Evolutionary conservation across 2,329 filamentous ascomycete genomes (phyloP), one percentile per base, ranked within the genome.

Genomic region (Septoria petroselini): DNA sequence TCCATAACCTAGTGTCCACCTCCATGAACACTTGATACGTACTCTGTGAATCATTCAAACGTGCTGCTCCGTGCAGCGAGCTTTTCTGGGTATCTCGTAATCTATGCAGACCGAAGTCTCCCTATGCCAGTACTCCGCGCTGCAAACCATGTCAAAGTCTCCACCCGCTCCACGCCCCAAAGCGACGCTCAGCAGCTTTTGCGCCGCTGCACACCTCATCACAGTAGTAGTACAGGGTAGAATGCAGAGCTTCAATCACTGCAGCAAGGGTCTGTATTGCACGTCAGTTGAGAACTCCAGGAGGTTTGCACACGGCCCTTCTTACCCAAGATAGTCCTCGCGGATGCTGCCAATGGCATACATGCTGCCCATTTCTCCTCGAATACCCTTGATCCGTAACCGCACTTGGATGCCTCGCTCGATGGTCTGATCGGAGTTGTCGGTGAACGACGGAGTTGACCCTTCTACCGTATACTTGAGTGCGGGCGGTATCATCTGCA

Each of bases 321-420:
- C 43, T 42, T 47, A 69, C 65, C 67, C 67, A 14, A 70, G 60
- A 46, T 65, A 70, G 53, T 70, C 81, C 67, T 85, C 91, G 73
- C 95, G 95, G 74, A 98, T 96, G 61, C 89, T 97, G 53, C 91
- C 93, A 69, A 98, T 95, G 30, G 91, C 93, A 79, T 87, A 96
- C 81, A 98, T 95, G 68, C 88, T 86, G 55, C 88, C 89, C 43
- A 97, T 88, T 69, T 97, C 93, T 58, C 88, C 91, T 71, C 94
- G 83, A 42, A 91, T 87, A 71, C 93, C 93, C 62, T 96, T 88
- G 57, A 98, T 85, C 73, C 96, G 96, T 58, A 97, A 82, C 39
- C 93, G 87, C 57, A 98, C 83, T 62, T 95, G 91, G 12, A 91
- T 94, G 40, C 90, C 89, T 52, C 90, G 89, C 72, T 97, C 91